Base-by-base conservation (phyloP, 2,329 filamentous ascomycete species). In the Verruconis gallopava region DNA sequence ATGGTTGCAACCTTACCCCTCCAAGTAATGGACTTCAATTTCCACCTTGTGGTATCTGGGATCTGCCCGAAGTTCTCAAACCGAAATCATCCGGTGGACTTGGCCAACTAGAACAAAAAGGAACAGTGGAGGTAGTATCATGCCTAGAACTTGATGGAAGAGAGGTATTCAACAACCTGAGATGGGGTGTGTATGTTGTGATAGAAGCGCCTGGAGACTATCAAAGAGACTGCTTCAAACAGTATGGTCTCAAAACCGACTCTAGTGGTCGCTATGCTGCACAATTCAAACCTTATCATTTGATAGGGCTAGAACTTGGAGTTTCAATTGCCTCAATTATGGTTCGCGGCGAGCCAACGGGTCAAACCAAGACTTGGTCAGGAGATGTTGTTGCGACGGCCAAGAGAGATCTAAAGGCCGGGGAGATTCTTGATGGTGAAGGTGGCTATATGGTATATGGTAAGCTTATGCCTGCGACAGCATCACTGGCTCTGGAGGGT, bases 321-420 rank as follows among this genome's bases (percentile, higher is more conserved):
- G 53, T 65, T 14, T 65, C 61, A 2, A 51, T 67, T 13, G 65
- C 64, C 4, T 60, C 47, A 21, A 67, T 66, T 49, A 64, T 66
- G 62, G 60, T 60, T 40, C 61, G 65, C 5, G 62, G 61, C 25
- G 64, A 68, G 50, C 64, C 65, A 13, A 67, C 63, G 1, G 63
- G 63, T 3, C 61, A 66, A 47, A 63, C 56, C n/a, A 60, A 60
- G 51, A 63, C 59, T 0, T 67, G 59, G 56, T 53, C 56, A 0
- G 64, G 60, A 18, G 64, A 68, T 46, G 63, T 66, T n/a, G 61
- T 67, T 5, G 64, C 65, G 4, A 67, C 63, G 3, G 63, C 64
- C 18, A 68, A 67, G 53, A 55, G 61, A 6, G 62, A 67, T 43
- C 54, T 68, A n/a, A 55, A 60, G 37, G 56, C 56, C 11, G 63